Evolutionary conservation across 2,329 filamentous ascomycete genomes (phyloP), one percentile per base, ranked within the genome.

Genomic region (Sporothrix curviconia): DNA sequence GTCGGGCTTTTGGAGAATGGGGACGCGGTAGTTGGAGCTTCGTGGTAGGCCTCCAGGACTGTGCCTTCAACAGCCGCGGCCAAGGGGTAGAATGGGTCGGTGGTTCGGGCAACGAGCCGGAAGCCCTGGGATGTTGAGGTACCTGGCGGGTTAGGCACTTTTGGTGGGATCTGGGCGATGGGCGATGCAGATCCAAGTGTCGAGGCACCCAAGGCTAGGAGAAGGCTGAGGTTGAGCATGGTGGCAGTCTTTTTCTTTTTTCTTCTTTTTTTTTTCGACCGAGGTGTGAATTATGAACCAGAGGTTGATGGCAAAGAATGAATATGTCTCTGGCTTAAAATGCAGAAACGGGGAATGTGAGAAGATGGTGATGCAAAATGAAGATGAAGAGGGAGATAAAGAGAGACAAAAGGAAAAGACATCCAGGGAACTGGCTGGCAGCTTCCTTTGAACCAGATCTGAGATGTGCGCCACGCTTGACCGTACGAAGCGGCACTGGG

Each of bases 1-100:
- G 30, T 59, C 52, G 28, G 66, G 62, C 19, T 62, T 59, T 6
- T 61, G 57, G 12, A 76, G 66, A 1, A 74, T 70, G 8, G 72
- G 74, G 2, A 72, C 69, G 55, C 69, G 71, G 9, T 68, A 58
- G 1, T 72, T 75, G 0, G 76, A 72, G 36, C 76, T 7, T 68
- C 68, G 64, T 78, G 76, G 40, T 76, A 72, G 47, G 22, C 53
- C 14, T 56, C 34, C 14, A 59, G 14, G 17, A 46, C 42, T 24
- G 8, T 47, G 30, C 37, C 34, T 7, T 52, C 24, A 1, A 56
- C 52, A n/a, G 7, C 3, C 7, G 12, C 1, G 7, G 57, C 51
- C 9, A 58, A 46, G 9, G 43, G 11, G 40, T 55, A 46, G 22
- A n/a, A 39, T 3, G 43, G 42, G n/a, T 56, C 34, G 43, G 54